Percentiles rank a stretch among this genome's conserved stretches.
phyloP scores from a whole-genome alignment of 768 basidiomycete species.

The Russula brevipes region DNA sequence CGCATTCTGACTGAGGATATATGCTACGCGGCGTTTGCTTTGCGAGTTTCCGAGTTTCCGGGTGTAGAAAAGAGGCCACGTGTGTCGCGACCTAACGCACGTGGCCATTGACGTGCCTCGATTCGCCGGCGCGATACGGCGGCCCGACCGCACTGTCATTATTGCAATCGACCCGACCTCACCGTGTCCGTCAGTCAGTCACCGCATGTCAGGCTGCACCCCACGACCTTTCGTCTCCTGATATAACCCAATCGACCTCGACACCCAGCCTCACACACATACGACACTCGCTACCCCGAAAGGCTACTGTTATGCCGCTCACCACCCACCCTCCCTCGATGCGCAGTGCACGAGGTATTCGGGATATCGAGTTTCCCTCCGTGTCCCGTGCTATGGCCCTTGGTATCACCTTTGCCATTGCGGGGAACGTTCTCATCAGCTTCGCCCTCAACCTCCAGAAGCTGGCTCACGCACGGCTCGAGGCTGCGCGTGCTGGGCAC shows the following conservation, averaged over 20 bases:
- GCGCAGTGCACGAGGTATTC: conserved; percentile 11
- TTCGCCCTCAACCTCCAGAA: conserved; percentile 92
- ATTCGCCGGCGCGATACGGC: neutral
- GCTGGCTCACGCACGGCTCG: conserved; percentile 74
- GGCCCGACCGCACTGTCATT: neutral
- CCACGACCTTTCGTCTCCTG: neutral
- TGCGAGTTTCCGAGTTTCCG: neutral
- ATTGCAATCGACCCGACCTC: neutral
- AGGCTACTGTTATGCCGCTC: neutral
- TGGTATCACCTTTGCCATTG: conserved; percentile 78
- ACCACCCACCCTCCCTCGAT: neutral
- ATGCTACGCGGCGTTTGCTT: neutral
- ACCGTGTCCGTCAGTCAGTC: neutral
- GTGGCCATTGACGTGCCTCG: neutral
- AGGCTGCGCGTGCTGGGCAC: conserved; percentile 30
- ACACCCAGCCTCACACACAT: neutral
- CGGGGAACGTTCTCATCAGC: conserved; percentile 84
- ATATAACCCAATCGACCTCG: neutral
- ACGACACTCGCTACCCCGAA: neutral
- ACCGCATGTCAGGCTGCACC: conserved; percentile 7
- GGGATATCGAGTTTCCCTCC: conserved; percentile 44
- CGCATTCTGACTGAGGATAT: conserved; percentile 48
- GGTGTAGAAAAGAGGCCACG: neutral
- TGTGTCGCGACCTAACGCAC: neutral
- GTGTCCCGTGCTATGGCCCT: conserved; percentile 54